These are phyloP conservation scores for Calonectria crousiana DNA, from an alignment of 2,329 filamentous ascomycete genomes.

Conservation along the genomic window DNA sequence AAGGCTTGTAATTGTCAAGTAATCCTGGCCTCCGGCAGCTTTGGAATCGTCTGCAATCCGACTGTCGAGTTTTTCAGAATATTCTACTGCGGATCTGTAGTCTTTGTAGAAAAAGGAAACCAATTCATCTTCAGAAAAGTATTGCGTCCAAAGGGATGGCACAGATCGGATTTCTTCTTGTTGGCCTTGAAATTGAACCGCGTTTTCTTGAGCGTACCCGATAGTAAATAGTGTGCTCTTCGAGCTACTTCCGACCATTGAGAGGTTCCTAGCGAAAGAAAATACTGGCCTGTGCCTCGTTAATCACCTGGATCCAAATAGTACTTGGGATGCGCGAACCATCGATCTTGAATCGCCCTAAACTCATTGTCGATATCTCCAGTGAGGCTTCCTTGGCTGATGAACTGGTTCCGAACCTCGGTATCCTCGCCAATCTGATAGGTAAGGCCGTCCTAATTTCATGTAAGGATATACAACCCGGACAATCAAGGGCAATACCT, in stretches of 20 bases:
- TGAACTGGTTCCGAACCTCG: slow-evolving; percentile 74
- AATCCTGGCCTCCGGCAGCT: slow-evolving; percentile 77
- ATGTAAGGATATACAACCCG: not conserved
- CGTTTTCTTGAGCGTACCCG: slow-evolving; percentile 80
- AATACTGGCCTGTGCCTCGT: slow-evolving; percentile 72
- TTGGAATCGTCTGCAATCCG: slow-evolving; percentile 76
- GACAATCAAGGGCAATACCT: too few species aligned
- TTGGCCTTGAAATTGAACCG: slow-evolving; percentile 80
- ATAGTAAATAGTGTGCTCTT: slow-evolving; percentile 76
- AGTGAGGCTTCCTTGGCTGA: slow-evolving; percentile 69
- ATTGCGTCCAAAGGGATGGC: slow-evolving; percentile 82
- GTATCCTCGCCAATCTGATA: slow-evolving; percentile 78
- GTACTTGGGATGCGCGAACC: slow-evolving; percentile 48
- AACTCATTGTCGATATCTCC: slow-evolving; percentile 75
- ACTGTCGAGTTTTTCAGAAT: slow-evolving; percentile 75
- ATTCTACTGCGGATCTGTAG: slow-evolving; percentile 68
- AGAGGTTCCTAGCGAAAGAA: slow-evolving; percentile 76
- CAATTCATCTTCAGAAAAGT: slow-evolving; percentile 71
- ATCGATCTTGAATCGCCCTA: slow-evolving; percentile 54
- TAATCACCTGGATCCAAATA: not conserved
- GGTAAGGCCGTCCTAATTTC: slow-evolving; percentile 58
- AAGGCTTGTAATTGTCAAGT: slow-evolving; percentile 80
- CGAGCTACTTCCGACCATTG: slow-evolving; percentile 52
- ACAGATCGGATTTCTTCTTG: slow-evolving; percentile 70
- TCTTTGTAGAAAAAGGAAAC: slow-evolving; percentile 83